These are phyloP conservation scores for Irpex rosettiformis DNA, from an alignment of 1,284 basidiomycete species.

Conservation along the genomic window DNA sequence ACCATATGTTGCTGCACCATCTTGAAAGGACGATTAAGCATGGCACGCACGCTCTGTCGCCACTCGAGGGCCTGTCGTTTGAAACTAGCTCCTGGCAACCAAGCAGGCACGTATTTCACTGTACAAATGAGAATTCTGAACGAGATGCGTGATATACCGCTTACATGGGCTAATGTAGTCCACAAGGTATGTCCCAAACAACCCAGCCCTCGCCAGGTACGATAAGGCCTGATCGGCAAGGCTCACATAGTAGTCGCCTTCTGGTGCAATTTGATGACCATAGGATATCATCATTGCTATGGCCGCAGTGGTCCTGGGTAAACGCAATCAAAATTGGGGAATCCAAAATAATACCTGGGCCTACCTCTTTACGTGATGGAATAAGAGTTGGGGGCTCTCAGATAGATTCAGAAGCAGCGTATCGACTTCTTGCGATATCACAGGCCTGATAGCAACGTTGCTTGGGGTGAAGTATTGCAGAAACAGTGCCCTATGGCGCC, in stretches of 20 bases:
- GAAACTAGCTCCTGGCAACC: constrained; percentile 26
- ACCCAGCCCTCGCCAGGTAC: constrained; percentile 22
- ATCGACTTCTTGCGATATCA: constrained; percentile 37
- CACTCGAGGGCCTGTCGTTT: constrained; percentile 21
- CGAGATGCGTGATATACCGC: background rate
- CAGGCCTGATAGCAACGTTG: constrained; percentile 31
- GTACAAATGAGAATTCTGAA: background rate
- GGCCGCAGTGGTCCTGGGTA: constrained; percentile 19
- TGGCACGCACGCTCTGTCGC: constrained; percentile 14
- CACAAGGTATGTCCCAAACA: constrained; percentile 28
- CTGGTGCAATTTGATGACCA: constrained; percentile 29
- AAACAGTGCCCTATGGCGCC: constrained; percentile 41
- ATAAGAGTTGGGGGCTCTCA: constrained; percentile 16
- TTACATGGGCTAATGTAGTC: constrained; percentile 27
- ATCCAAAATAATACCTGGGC: background rate
- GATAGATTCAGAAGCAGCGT: constrained; percentile 23
- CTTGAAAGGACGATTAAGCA: constrained; percentile 23
- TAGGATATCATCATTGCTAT: constrained; percentile 26
- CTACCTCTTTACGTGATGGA: constrained; percentile 21
- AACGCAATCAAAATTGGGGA: background rate
- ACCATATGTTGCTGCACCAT: constrained; percentile 24
- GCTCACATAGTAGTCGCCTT: constrained; percentile 40
- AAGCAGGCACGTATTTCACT: constrained; percentile 24
- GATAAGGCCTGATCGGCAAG: constrained; percentile 33
- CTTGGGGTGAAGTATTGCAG: constrained; percentile 39